These are phyloP conservation scores for Diaporthe citri DNA, from an alignment of 2,329 filamentous ascomycete species.

Conservation along the genomic window DNA sequence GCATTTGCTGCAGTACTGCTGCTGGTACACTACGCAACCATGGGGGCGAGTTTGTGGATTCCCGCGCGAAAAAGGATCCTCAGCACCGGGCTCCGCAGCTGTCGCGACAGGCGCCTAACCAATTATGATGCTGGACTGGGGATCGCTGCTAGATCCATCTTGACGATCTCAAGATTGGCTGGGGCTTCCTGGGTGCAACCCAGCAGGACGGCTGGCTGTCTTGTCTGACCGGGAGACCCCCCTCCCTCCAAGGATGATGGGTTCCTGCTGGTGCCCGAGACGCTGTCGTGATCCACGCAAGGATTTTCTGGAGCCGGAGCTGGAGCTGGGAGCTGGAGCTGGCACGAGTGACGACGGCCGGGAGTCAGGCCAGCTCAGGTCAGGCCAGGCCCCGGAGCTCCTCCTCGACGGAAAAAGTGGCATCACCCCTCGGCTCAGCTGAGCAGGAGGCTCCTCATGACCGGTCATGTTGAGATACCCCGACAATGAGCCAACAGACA, in stretches of 20 bases:
- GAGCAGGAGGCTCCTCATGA: slow-evolving; percentile 6
- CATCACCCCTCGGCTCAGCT: slow-evolving; percentile 30
- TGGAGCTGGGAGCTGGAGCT: slow-evolving; percentile 16
- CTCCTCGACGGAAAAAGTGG: background rate
- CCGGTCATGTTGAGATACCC: background rate
- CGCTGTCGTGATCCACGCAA: slow-evolving; percentile 31
- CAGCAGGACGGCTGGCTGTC: slow-evolving; percentile 21
- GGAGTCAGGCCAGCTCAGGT: background rate
- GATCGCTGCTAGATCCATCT: slow-evolving; percentile 40
- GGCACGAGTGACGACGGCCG: slow-evolving; percentile 23
- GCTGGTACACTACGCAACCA: background rate
- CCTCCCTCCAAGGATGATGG: background rate
- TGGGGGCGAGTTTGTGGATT: slow-evolving; percentile 21
- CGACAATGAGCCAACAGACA: slow-evolving; percentile 3
- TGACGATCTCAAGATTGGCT: slow-evolving; percentile 37
- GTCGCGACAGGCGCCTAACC: slow-evolving; percentile 39
- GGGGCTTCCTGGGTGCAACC: slow-evolving; percentile 25
- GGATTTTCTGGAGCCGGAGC: slow-evolving; percentile 28
- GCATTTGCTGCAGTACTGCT: background rate
- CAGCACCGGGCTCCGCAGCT: slow-evolving; percentile 28
- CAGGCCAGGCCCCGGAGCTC: slow-evolving; percentile 9
- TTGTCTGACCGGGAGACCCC: slow-evolving; percentile 23
- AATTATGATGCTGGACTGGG: slow-evolving; percentile 36
- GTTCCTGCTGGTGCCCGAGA: slow-evolving; percentile 30
- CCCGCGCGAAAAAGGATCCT: slow-evolving; percentile 19